Base-by-base conservation (phyloP, 345 rosid species). In the Pistacia atlantica region DNA sequence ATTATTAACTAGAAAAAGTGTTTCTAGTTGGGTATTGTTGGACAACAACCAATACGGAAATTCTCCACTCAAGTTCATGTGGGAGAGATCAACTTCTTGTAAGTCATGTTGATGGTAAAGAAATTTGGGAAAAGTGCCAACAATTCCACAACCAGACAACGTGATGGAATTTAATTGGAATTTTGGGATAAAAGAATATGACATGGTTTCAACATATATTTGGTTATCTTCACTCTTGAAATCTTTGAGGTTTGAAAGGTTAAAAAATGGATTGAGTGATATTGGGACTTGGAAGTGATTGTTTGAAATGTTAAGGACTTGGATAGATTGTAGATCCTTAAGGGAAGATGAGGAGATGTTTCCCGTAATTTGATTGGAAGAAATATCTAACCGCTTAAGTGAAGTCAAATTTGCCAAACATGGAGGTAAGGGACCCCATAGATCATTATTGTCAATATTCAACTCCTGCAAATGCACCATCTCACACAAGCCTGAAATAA, bases 281-380 rank as follows among this genome's bases (percentile, higher is more conserved):
- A 25, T 55, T 52, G 80, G 80, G 5, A 77, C 38, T 54, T 63
- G 71, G 8, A 77, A 71, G 0, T 22, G 33, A 63, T 77, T 77
- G 35, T 64, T 18, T 16, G 33, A 54, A 28, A 77, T 55, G 4
- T 0, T 0, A 4, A 77, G 52, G 2, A 13, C 0, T 71, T 20
- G 13, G 25, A 71, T 46, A 48, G 75, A 77, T 16, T 38, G 42
- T 0, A 71, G n/a, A 38, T 8, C 8, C 42, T 17, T 37, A 0
- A 71, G 12, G 3, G 71, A 76, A 45, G 61, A 71, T 2, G 2
- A 12, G 5, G 58, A 48, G 4, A 77, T 54, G 5, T 18, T 37
- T 63, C 80, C 80, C 3, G 22, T 33, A 22, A 38, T 8, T 25
- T 71, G 65, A 71, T 77, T 77, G 18, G 0, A 16, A 49, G 58